Evolutionary conservation across 163 green algal genomes (phyloP).

Genomic region (Chloroidium sp.): DNA sequence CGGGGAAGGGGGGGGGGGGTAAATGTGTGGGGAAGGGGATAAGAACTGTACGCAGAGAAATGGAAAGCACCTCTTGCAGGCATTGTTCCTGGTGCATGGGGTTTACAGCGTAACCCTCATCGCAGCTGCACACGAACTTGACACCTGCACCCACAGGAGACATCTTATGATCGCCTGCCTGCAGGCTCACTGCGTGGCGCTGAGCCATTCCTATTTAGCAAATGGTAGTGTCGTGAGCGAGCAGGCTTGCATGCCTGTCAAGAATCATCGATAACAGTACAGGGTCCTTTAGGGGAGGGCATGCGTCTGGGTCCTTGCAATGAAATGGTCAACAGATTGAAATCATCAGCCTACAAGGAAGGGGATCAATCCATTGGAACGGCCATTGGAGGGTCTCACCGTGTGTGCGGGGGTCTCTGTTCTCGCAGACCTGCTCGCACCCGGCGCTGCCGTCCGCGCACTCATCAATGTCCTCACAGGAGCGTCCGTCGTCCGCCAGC

Average conservation of each 20-base stretch:
- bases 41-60: no score
- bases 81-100: slow-evolving; percentile 10
- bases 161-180: background rate
- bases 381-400: no score
- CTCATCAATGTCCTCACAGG: slow-evolving; percentile 42
- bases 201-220: no score
- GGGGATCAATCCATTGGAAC: no score
- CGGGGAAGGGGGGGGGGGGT: no score
- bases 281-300: background rate
- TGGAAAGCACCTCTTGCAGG: slow-evolving; percentile 9
- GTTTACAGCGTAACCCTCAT: slow-evolving; percentile 8
- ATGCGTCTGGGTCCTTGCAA: background rate
- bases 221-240: background rate
- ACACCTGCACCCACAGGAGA: background rate
- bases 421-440: slow-evolving; percentile 45
- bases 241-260: background rate
- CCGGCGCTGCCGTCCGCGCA: slow-evolving; percentile 25
- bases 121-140: slow-evolving; percentile 14
- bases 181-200: background rate
- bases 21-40: no score
- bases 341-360: slow-evolving; percentile 1
- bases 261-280: background rate
- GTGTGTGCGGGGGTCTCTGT: slow-evolving; percentile 20
- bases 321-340: background rate
- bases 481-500: slow-evolving; percentile 21